Evolutionary conservation across 2,329 filamentous ascomycete genomes (phyloP).

Genomic region (Fusarium pseudograminearum): DNA sequence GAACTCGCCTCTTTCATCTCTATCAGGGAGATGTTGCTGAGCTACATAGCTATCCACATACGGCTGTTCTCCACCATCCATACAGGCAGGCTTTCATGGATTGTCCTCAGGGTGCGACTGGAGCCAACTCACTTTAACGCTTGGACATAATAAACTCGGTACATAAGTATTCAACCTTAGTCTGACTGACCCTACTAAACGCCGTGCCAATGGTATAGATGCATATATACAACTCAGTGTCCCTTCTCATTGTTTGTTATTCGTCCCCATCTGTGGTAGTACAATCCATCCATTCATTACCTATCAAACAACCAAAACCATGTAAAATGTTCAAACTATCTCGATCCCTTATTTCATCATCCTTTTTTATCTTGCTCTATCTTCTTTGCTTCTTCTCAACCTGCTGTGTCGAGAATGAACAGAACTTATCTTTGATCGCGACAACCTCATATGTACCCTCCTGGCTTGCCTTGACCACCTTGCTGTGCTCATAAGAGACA

Average conservation of each 20-base stretch:
- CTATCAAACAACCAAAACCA: conserved; percentile 32
- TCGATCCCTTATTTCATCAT: conserved; percentile 13
- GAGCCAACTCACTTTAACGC: neutral
- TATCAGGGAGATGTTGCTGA: neutral
- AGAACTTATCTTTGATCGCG: conserved; percentile 92
- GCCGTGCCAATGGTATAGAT: conserved; percentile 58
- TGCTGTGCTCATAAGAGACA: conserved; percentile 81
- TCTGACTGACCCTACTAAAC: conserved; percentile 46
- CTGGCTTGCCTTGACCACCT: conserved; percentile 86
- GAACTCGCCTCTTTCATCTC: neutral
- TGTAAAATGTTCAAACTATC: conserved; percentile 35
- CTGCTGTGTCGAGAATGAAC: conserved; percentile 83
- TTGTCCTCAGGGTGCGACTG: neutral
- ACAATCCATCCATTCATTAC: conserved; percentile 32
- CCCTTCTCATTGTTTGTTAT: conserved; percentile 38
- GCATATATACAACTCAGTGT: conserved; percentile 48
- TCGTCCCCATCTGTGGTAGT: conserved; percentile 23
- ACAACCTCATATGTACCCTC: conserved; percentile 99
- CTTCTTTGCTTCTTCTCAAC: conserved; percentile 63
- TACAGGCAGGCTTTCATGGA: neutral
- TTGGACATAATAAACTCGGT: conserved; percentile 17
- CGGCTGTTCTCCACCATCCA: neutral
- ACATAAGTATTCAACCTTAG: conserved; percentile 44
- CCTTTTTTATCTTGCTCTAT: conserved; percentile 22
- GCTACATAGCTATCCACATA: neutral